These are phyloP conservation scores for Erucastrum elatum DNA, from an alignment of 345 rosid genomes.

Conservation along the genomic window DNA sequence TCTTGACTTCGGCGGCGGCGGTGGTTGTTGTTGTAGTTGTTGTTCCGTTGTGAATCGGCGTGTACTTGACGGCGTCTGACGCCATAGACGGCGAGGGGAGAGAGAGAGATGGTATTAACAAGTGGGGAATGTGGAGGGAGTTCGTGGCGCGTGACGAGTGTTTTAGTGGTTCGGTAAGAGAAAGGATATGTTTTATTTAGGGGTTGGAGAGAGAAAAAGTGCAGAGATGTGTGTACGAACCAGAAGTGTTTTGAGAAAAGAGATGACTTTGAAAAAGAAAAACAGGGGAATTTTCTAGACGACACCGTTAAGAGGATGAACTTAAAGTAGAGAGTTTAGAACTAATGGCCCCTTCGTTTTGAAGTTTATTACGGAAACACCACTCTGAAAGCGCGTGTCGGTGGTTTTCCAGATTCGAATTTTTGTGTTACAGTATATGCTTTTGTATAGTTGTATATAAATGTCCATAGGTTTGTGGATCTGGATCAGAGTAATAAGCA, in stretches of 20 bases:
- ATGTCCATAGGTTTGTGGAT: not conserved
- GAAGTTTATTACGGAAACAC: not conserved
- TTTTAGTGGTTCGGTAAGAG: slow-evolving; percentile 5
- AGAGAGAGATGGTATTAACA: not conserved
- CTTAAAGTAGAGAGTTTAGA: not conserved
- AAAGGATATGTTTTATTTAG: not conserved
- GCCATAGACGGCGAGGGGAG: slow-evolving; percentile 51
- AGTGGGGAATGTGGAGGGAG: slow-evolving; percentile 26
- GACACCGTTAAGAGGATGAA: slow-evolving; percentile 19
- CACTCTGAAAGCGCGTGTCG: slow-evolving; percentile 18
- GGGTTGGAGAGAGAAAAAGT: slow-evolving; percentile 8
- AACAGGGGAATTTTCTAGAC: not conserved
- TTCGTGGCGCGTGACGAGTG: slow-evolving; percentile 27
- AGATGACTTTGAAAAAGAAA: slow-evolving; percentile 2
- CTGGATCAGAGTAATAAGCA: not conserved
- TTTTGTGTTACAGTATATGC: not conserved
- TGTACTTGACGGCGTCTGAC: slow-evolving; percentile 61
- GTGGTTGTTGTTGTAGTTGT: slow-evolving; percentile 14
- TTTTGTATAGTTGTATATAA: not conserved
- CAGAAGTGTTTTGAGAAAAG: not conserved
- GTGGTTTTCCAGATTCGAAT: slow-evolving; percentile 10
- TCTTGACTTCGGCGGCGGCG: slow-evolving; percentile 43
- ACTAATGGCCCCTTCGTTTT: not conserved
- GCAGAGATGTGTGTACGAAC: slow-evolving; percentile 5
- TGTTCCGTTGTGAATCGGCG: slow-evolving; percentile 43